phyloP scores from a whole-genome alignment of 1,139 yeast genomes.

The Suhomyces taliae region DNA sequence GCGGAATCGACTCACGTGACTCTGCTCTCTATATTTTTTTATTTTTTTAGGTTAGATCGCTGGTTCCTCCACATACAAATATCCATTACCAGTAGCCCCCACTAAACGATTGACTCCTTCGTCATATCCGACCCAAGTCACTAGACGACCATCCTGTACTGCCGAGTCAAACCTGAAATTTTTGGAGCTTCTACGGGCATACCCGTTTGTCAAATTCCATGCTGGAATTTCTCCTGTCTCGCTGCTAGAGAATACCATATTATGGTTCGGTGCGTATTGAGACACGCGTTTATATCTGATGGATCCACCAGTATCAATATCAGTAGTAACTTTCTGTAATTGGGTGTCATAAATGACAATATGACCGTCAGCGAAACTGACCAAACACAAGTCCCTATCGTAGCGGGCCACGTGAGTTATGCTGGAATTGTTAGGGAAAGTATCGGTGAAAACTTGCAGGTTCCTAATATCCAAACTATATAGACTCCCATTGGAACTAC shows the following conservation, averaged over 20 bases:
- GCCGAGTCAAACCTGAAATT: background rate
- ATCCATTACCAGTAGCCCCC: slow-evolving; percentile 22
- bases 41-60: slow-evolving; percentile 1
- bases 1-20: background rate
- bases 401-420: slow-evolving; percentile 5
- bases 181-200: background rate
- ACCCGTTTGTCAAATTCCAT: slow-evolving; percentile 4
- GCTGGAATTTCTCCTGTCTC: slow-evolving; percentile 1
- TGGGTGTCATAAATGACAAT: slow-evolving; percentile 2
- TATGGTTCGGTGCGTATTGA: slow-evolving; percentile 1
- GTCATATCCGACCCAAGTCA: slow-evolving; percentile 12
- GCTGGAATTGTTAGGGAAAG: slow-evolving; percentile 12
- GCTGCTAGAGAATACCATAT: slow-evolving; percentile 3
- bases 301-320: background rate
- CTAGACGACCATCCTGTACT: background rate
- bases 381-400: background rate
- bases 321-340: background rate
- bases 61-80: slow-evolving; percentile 25
- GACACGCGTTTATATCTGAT: slow-evolving; percentile 1
- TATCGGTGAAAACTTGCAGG: slow-evolving; percentile 17
- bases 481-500: slow-evolving; percentile 31
- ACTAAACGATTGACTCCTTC: slow-evolving; percentile 17
- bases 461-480: slow-evolving; percentile 30
- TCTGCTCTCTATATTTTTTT: no score
- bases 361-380: slow-evolving; percentile 4